Percentiles rank a stretch among this genome's conserved stretches.
phyloP scores from a whole-genome alignment of 108 stramenopile genomes.

The Cyclostephanos invisitatus region DNA sequence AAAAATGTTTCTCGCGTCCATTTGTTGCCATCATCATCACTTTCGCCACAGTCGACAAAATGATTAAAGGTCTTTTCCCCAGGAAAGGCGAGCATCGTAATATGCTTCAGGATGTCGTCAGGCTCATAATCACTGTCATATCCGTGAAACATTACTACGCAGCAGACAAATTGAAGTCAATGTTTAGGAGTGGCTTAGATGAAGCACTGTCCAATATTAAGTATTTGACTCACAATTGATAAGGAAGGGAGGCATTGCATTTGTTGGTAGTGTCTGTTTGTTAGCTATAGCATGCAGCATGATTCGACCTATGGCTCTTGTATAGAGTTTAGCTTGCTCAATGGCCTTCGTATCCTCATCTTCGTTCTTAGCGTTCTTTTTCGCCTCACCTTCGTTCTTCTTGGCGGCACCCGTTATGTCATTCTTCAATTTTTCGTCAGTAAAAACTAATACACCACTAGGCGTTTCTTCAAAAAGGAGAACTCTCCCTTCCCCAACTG shows the following conservation, averaged over 20 bases:
- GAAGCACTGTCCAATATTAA: background rate
- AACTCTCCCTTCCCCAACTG: conserved; percentile 3
- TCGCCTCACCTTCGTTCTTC: background rate
- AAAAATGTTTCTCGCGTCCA: conserved; percentile 14
- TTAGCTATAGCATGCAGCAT: conserved; percentile 25
- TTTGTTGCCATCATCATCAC: conserved; percentile 10
- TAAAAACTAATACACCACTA: background rate
- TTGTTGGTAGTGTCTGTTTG: conserved; percentile 12
- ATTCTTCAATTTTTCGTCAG: background rate
- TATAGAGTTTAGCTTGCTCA: background rate
- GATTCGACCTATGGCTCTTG: conserved; percentile 14
- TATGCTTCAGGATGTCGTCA: conserved; percentile 27
- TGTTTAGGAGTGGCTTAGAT: background rate
- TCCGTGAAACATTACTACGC: conserved; percentile 26
- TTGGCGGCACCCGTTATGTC: background rate
- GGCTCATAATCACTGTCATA: conserved; percentile 29
- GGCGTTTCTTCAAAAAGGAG: conserved; percentile 6
- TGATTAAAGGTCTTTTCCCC: background rate
- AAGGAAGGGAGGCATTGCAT: conserved; percentile 26
- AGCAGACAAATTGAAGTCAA: background rate
- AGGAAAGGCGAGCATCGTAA: background rate
- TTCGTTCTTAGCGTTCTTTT: too few species aligned
- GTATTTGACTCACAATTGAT: conserved; percentile 16
- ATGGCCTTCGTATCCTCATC: too few species aligned
- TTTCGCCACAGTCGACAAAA: background rate